These are phyloP conservation scores for Raddia distichophylla DNA, from an alignment of 176 grass and related monocot species.

Conservation along the genomic window DNA sequence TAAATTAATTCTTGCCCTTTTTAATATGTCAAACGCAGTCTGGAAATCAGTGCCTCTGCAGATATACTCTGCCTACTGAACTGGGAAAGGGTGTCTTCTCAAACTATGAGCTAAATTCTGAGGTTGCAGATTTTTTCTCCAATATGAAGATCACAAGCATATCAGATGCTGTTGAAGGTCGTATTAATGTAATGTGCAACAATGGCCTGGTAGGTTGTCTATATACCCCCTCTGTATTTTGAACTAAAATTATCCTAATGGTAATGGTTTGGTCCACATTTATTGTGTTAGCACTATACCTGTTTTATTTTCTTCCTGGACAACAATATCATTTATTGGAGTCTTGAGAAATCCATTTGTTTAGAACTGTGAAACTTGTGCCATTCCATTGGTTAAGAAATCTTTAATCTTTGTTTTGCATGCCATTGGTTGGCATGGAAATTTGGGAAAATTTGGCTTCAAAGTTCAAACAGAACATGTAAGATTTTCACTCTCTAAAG, in stretches of 20 bases:
- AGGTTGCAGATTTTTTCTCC: conserved; percentile 45
- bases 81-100: conserved; percentile 51
- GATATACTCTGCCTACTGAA: conserved; percentile 68
- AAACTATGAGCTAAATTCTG: conserved; percentile 27
- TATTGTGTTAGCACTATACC: conserved; percentile 10
- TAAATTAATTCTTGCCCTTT: conserved; percentile 22
- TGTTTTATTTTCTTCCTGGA: background rate
- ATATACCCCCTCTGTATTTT: conserved; percentile 4
- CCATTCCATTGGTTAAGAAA: background rate
- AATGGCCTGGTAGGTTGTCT: conserved; percentile 68
- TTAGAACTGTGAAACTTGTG: too few relatives aligned
- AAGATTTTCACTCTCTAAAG: background rate
- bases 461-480: too few relatives aligned
- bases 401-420: too few relatives aligned
- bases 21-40: conserved; percentile 63
- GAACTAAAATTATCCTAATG: conserved; percentile 19
- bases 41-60: conserved; percentile 92
- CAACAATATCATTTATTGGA: background rate
- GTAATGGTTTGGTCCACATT: conserved; percentile 8
- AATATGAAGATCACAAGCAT: conserved; percentile 78
- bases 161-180: conserved; percentile 81
- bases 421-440: too few relatives aligned
- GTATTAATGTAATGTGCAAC: conserved; percentile 79
- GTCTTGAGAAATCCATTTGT: too few relatives aligned
- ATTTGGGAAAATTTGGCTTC: too few relatives aligned